These are phyloP conservation scores for Solanum chmielewskii DNA, from an alignment of 257 asterid genomes.

Conservation along the genomic window DNA sequence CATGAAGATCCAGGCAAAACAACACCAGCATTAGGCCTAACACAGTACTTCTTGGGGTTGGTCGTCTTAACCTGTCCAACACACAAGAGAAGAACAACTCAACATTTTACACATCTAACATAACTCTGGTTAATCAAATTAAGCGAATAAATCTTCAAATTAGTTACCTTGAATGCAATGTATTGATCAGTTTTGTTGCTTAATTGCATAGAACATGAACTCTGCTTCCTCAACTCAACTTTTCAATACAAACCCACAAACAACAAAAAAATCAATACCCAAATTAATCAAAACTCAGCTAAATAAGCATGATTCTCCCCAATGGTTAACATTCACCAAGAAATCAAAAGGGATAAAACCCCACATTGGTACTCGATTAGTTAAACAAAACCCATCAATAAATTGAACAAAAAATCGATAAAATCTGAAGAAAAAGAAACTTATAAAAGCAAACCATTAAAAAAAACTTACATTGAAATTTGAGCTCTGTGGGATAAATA, in stretches of 20 bases:
- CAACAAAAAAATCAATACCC: slow-evolving; percentile 5
- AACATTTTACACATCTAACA: not conserved
- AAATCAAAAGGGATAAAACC: not conserved
- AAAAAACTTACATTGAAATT: slow-evolving; percentile 54
- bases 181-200: slow-evolving; percentile 63
- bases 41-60: slow-evolving; percentile 69
- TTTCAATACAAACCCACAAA: not conserved
- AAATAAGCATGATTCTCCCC: not conserved
- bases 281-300: slow-evolving; percentile 4
- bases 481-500: slow-evolving; percentile 68
- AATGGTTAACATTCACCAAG: not conserved
- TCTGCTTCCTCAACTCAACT: slow-evolving; percentile 87
- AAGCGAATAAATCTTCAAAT: not conserved
- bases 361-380: not conserved
- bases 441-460: not conserved
- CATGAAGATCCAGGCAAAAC: slow-evolving; percentile 54
- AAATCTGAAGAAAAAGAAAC: not conserved
- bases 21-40: slow-evolving; percentile 82
- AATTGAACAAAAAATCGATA: slow-evolving; percentile 3
- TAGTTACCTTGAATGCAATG: slow-evolving; percentile 72
- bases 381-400: slow-evolving; percentile 1
- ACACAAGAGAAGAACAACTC: not conserved
- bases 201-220: slow-evolving; percentile 71
- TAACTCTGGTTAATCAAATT: not conserved
- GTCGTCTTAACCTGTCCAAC: slow-evolving; percentile 72